Conservation (phyloP, 345 rosid genomes). For the Clarkia xantiana region DNA sequence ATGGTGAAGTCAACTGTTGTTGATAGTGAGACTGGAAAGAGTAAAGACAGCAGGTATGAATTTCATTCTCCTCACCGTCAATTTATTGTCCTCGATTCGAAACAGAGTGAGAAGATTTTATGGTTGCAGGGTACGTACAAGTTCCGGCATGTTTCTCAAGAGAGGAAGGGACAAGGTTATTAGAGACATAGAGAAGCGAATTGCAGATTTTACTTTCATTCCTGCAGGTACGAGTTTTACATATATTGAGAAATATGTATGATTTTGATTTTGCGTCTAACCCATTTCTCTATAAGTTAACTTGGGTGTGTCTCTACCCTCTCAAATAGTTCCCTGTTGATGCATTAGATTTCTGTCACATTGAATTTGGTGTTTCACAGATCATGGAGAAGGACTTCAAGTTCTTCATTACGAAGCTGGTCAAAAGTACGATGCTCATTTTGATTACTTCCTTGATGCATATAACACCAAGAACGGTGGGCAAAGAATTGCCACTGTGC, state of each 20-base stretch:
- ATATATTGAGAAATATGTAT: neutral
- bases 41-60: conserved; percentile 72
- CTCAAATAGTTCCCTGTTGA: neutral
- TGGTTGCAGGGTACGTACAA: conserved; percentile 66
- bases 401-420: conserved; percentile 80
- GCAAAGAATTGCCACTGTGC: conserved; percentile 80
- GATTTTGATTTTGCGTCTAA: neutral
- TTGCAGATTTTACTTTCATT: conserved; percentile 72
- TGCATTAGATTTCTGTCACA: neutral
- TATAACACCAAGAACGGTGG: conserved; percentile 82
- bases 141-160: conserved; percentile 76
- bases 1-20: conserved; percentile 86
- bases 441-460: conserved; percentile 83
- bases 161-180: conserved; percentile 64
- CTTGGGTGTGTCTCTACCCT: too few relatives aligned
- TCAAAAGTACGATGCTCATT: conserved; percentile 80
- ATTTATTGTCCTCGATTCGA: neutral
- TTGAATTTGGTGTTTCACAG: conserved; percentile 17
- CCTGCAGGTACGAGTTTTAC: conserved; percentile 44
- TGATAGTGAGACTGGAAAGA: conserved; percentile 69
- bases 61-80: conserved; percentile 2
- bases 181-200: conserved; percentile 59
- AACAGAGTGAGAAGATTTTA: conserved; percentile 1
- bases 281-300: too few relatives aligned
- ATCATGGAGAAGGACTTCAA: conserved; percentile 89